Evolutionary conservation across 306 rosid species (phyloP), one percentile per base, ranked within the genome.

Genomic region (Prosopis cineraria): DNA sequence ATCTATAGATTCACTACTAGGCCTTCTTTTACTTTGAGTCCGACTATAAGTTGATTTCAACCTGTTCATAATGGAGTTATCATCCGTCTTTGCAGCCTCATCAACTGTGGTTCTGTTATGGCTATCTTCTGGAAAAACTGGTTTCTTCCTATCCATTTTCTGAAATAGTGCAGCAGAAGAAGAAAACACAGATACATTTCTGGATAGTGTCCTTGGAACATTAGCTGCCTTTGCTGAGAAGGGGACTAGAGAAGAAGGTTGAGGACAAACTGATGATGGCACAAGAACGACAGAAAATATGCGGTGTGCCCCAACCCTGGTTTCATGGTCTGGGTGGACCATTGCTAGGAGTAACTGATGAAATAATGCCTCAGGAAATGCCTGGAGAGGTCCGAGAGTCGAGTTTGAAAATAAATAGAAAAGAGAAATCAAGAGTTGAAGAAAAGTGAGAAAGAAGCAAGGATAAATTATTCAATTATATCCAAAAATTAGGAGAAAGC

Each of bases 291-390:
- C 93, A 36, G 99, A 95, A 84, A 95, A 93, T 70, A 93, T 85
- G 43, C 97, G 88, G 84, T 95, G 99, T 20, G 99, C 98, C 72
- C 97, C 93, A 56, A 95, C 90, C 83, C 98, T 89, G 70, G 91
- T 93, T 91, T 95, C 99, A 39, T 89, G 98, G 90, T 95, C 99
- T 59, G 91, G 87, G 82, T 95, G 93, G 82, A 89, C 94, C 99
- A 95, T 95, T 69, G 93, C 93, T 48, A 86, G 89, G 80, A 95
- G 93, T 86, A 95, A 84, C 81, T 93, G 99, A 81, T 95, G 93
- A 84, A 93, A 91, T 84, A 95, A 84, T 64, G 98, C 93, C 89
- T 91, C 98, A 17, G 98, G 98, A 79, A 95, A 94, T 72, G 97
- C 96, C 98, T 93, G 82, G 60, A 72, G 67, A 77, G 56, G 5